Evolutionary conservation across 2,329 filamentous ascomycete genomes (phyloP).

Genomic region (Botrytis aclada): DNA sequence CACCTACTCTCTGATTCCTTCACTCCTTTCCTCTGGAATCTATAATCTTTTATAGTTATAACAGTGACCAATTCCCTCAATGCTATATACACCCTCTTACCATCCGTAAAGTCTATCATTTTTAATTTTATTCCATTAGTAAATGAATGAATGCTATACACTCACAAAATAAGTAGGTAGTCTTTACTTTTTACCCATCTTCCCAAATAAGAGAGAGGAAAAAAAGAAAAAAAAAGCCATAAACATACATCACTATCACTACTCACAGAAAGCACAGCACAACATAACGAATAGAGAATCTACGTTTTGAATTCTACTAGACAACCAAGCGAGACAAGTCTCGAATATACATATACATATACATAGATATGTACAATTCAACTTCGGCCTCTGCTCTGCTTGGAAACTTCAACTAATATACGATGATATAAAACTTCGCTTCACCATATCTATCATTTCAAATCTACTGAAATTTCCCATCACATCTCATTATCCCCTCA

Average conservation of each 20-base stretch:
- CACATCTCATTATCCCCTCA: neutral
- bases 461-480: neutral
- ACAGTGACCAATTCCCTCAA: too few relatives aligned
- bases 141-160: too few relatives aligned
- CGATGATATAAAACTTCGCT: neutral
- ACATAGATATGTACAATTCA: neutral
- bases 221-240: neutral
- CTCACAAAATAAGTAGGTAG: too few relatives aligned
- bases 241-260: neutral
- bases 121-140: too few relatives aligned
- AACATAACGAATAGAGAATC: neutral
- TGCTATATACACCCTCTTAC: too few relatives aligned
- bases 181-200: too few relatives aligned
- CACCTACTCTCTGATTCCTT: too few relatives aligned
- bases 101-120: too few relatives aligned
- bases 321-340: neutral
- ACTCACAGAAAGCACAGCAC: neutral
- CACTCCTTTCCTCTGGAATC: too few relatives aligned
- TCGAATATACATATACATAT: neutral
- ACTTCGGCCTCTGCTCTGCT: neutral
- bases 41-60: too few relatives aligned
- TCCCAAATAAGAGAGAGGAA: too few relatives aligned
- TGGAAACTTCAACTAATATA: neutral
- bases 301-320: neutral
- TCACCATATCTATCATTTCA: neutral